Conservation (phyloP, 495 filamentous ascomycete genomes). For the Penicillium lividum region DNA sequence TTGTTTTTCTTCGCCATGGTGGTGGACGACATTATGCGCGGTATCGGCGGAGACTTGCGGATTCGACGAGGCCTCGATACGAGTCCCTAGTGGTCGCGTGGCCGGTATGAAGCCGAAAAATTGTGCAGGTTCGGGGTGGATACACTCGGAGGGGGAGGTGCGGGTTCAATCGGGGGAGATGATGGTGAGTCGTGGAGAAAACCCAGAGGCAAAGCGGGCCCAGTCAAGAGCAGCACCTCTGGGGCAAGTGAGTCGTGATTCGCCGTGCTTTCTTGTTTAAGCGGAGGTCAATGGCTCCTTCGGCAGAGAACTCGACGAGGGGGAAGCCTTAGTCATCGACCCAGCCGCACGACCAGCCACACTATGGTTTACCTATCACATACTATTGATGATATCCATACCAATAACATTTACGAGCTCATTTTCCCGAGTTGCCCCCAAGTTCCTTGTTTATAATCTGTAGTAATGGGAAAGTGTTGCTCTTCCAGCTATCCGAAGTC, state of each 20-base stretch:
- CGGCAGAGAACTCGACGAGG: constrained; percentile 38
- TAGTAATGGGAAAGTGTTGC: background rate
- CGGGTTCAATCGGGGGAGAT: constrained; percentile 23
- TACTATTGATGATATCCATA: too few relatives aligned
- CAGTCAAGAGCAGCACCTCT: constrained; percentile 23
- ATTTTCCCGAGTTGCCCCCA: background rate
- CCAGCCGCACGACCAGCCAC: constrained; percentile 18
- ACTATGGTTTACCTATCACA: background rate
- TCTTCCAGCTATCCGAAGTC: constrained; percentile 15
- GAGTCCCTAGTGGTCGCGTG: constrained; percentile 14
- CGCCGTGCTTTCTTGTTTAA: constrained; percentile 13
- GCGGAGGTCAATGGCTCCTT: constrained; percentile 19
- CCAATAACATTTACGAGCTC: too few relatives aligned
- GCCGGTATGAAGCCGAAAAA: constrained; percentile 20
- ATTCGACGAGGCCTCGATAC: background rate
- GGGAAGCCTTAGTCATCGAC: constrained; percentile 28
- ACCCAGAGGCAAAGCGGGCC: constrained; percentile 24
- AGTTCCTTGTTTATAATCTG: background rate
- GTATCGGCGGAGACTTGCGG: background rate
- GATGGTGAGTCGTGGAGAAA: constrained; percentile 4
- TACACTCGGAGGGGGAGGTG: constrained; percentile 13
- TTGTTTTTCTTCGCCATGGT: constrained; percentile 64
- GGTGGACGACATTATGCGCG: constrained; percentile 42
- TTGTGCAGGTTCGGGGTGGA: constrained; percentile 21
- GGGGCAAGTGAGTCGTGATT: constrained; percentile 13